These are phyloP conservation scores for Alternaria triticimaculans DNA, from an alignment of 2,329 filamentous ascomycete species.

Conservation along the genomic window DNA sequence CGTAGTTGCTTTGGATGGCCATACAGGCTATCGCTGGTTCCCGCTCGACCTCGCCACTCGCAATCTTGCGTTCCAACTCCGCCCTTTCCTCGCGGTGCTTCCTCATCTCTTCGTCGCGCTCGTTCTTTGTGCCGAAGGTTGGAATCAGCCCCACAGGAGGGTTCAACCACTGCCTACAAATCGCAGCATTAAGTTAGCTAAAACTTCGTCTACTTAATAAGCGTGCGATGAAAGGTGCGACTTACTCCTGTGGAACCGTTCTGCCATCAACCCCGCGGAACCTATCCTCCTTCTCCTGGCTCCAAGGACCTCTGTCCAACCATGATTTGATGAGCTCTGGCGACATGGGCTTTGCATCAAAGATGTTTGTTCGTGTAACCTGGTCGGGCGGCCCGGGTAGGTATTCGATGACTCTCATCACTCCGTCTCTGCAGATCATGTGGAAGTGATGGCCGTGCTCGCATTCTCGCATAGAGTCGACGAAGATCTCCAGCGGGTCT, in stretches of 20 bases:
- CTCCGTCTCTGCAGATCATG: neutral
- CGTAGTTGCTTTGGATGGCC: conserved; percentile 2
- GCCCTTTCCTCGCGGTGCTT: neutral
- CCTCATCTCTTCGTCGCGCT: neutral
- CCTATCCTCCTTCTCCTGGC: neutral
- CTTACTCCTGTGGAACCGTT: conserved; percentile 4
- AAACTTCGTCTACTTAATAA: neutral
- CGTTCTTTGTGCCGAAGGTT: conserved; percentile 1
- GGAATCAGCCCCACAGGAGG: neutral
- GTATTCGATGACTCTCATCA: neutral
- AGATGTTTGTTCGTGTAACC: neutral
- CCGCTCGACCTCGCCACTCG: neutral
- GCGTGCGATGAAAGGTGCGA: neutral
- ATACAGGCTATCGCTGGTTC: neutral
- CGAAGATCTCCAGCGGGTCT: neutral
- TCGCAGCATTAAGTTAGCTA: neutral
- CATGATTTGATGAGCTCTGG: conserved; percentile 5
- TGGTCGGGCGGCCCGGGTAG: neutral
- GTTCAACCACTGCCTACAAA: neutral
- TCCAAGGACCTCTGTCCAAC: conserved; percentile 3
- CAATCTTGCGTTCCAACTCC: neutral
- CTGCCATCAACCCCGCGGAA: conserved; percentile 9
- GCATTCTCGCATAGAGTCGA: neutral
- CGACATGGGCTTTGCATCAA: conserved; percentile 6
- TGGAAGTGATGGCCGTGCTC: neutral